Conservation (phyloP, 140 eudicot genomes). For the Stevia rebaudiana region DNA sequence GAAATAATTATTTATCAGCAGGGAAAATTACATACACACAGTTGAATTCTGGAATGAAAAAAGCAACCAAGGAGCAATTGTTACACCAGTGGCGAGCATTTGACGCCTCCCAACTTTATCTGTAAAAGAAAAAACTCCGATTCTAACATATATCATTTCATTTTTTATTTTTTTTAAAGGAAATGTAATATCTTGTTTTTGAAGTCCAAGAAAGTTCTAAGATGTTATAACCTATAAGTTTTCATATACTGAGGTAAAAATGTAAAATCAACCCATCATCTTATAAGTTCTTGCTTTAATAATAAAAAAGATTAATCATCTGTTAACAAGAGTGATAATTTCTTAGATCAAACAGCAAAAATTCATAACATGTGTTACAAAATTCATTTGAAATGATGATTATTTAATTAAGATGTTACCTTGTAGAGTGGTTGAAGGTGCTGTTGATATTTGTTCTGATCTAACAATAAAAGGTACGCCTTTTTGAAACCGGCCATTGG, state of each 20-base stretch:
- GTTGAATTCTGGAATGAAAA: constrained; percentile 44
- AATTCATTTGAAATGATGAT: neutral
- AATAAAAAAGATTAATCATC: neutral
- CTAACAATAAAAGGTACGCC: constrained; percentile 37
- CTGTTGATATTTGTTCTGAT: constrained; percentile 47
- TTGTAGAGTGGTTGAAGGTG: constrained; percentile 42
- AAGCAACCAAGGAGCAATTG: constrained; percentile 56
- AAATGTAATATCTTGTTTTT: neutral
- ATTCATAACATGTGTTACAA: constrained; percentile 9
- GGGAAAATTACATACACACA: constrained; percentile 50
- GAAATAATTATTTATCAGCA: constrained; percentile 9
- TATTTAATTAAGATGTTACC: constrained; percentile 35
- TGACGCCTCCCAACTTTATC: constrained; percentile 78
- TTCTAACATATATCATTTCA: no score
- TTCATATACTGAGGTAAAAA: neutral
- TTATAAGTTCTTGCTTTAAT: neutral
- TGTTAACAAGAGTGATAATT: neutral
- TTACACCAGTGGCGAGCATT: constrained; percentile 62
- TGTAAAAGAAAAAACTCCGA: constrained; percentile 19
- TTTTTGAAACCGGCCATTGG: constrained; percentile 40
- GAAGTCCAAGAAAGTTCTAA: neutral
- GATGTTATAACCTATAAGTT: neutral
- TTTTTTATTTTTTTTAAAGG: no score
- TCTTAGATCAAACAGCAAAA: neutral
- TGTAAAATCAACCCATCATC: neutral